Conservation (phyloP, 305 asterid species). For the Petunia hybrid region DNA sequence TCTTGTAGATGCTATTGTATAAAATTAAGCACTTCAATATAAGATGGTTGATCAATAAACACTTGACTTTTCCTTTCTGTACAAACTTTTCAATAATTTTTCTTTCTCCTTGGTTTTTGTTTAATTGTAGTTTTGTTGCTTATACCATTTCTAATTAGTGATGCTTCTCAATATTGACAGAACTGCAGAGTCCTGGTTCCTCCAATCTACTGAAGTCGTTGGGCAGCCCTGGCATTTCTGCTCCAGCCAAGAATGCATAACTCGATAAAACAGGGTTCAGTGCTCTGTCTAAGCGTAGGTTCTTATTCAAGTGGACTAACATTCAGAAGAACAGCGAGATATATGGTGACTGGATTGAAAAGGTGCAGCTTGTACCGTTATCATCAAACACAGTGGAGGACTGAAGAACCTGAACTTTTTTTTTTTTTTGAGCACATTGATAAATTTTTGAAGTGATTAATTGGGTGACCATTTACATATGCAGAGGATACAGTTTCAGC, state of each 20-base stretch:
- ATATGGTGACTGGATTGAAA: constrained; percentile 68
- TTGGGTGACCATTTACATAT: constrained; percentile 16
- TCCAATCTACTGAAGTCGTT: constrained; percentile 20
- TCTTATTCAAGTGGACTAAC: constrained; percentile 39
- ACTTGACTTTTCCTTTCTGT: not conserved
- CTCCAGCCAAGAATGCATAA: constrained; percentile 35
- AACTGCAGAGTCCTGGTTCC: constrained; percentile 37
- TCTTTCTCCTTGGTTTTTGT: not conserved
- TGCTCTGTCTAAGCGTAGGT: constrained; percentile 37
- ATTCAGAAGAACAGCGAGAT: constrained; percentile 45
- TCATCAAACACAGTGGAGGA: constrained; percentile 31
- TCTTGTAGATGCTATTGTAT: not conserved
- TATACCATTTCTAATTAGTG: constrained; percentile 21
- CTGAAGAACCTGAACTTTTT: constrained; percentile 5
- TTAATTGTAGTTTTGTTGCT: not conserved
- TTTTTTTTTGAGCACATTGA: not conserved
- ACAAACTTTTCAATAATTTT: not conserved
- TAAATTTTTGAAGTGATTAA: constrained; percentile 9
- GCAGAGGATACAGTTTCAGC: not conserved
- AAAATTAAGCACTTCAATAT: not conserved
- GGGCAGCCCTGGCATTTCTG: constrained; percentile 28
- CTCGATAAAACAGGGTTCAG: constrained; percentile 25
- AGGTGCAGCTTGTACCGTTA: not conserved
- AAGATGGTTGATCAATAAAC: not conserved
- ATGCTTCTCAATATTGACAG: constrained; percentile 47